phyloP scores from a whole-genome alignment of 495 filamentous ascomycete genomes.

The Aspergillus sparsus region DNA sequence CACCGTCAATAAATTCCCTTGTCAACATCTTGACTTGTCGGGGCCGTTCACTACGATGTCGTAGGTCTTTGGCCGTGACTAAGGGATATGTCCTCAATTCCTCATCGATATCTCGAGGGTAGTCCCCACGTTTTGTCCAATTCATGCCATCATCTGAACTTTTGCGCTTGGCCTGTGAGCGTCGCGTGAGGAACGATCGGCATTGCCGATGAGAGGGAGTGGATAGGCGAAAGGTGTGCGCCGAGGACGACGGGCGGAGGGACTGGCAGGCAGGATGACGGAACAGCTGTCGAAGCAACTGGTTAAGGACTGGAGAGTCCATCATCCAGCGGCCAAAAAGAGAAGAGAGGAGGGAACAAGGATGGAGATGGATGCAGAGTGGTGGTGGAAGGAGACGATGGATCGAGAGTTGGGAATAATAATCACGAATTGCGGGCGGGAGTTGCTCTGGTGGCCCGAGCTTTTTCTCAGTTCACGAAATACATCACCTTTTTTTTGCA shows the following conservation, averaged over 20 bases:
- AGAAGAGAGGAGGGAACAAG: too few species aligned
- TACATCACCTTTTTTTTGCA: neutral
- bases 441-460: constrained; percentile 31
- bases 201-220: constrained; percentile 36
- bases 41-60: constrained; percentile 70
- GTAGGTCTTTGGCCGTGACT: constrained; percentile 78
- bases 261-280: constrained; percentile 65
- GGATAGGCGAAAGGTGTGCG: constrained; percentile 28
- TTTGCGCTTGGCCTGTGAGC: constrained; percentile 35
- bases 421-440: constrained; percentile 21
- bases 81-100: constrained; percentile 79
- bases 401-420: constrained; percentile 8
- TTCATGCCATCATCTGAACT: constrained; percentile 34
- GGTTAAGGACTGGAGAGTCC: constrained; percentile 78
- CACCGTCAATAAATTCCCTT: constrained; percentile 96
- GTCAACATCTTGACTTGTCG: constrained; percentile 93
- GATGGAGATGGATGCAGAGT: constrained; percentile 14
- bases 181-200: constrained; percentile 46
- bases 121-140: constrained; percentile 81
- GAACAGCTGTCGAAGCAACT: constrained; percentile 82
- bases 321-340: constrained; percentile 46
- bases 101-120: constrained; percentile 71
- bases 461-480: constrained; percentile 24
- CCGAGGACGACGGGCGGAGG: constrained; percentile 37
- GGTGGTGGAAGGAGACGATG: constrained; percentile 10